These are phyloP conservation scores for Oryza meridionalis DNA, from an alignment of 176 grass and related monocot genomes.

Conservation along the genomic window DNA sequence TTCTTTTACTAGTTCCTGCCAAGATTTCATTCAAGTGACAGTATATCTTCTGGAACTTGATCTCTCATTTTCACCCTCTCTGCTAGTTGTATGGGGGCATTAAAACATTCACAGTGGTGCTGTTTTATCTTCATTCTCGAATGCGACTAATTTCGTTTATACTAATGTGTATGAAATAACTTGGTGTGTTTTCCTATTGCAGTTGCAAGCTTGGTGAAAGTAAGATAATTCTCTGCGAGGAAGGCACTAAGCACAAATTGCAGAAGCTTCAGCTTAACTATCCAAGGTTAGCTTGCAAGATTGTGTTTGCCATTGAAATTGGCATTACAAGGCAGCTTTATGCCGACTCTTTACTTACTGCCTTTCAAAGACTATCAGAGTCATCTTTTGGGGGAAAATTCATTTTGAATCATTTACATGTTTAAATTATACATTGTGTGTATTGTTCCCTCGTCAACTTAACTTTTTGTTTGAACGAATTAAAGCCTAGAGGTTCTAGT, in stretches of 20 bases:
- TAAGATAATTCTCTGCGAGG: conserved; percentile 92
- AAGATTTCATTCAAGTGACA: neutral
- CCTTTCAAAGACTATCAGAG: neutral
- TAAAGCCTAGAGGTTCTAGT: neutral
- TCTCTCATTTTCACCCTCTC: neutral
- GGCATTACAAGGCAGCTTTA: neutral
- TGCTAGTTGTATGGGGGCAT: neutral
- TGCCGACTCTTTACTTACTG: neutral
- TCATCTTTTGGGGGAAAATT: neutral
- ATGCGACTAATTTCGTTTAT: neutral
- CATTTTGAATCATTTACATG: neutral
- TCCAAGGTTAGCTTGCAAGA: conserved; percentile 66
- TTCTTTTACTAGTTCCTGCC: neutral
- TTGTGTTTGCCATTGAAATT: neutral
- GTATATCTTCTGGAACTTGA: neutral
- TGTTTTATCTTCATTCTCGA: neutral
- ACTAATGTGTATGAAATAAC: neutral
- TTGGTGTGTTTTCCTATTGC: neutral
- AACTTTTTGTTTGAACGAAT: neutral
- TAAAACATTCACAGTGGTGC: conserved; percentile 1
- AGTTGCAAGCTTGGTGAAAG: conserved; percentile 95
- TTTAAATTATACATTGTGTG: neutral
- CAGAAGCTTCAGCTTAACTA: conserved; percentile 98
- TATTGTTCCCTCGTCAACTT: neutral
- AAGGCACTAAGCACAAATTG: conserved; percentile 77